phyloP scores from a whole-genome alignment of 352 stramenopile genomes.

The Peronosclerospora sorghi region DNA sequence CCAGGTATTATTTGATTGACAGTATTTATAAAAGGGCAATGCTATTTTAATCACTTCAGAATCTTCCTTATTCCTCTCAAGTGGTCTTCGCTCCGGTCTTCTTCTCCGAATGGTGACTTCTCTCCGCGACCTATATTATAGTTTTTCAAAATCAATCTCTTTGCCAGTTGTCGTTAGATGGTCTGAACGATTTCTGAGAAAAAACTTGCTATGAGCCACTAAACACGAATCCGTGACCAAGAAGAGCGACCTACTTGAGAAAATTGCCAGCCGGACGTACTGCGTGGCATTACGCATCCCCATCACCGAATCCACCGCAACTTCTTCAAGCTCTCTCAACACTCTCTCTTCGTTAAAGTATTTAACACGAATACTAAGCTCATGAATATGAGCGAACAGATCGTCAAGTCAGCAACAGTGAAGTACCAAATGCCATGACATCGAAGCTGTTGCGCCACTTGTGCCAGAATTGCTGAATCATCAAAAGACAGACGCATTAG shows the following conservation, averaged over 20 bases:
- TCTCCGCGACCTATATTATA: too few relatives aligned
- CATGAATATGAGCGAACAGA: conserved; percentile 15
- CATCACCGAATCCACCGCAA: conserved; percentile 59
- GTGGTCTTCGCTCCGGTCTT: too few relatives aligned
- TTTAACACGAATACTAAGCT: conserved; percentile 69
- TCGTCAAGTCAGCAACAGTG: background rate
- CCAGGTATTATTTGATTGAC: too few relatives aligned
- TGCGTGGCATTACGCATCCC: conserved; percentile 71
- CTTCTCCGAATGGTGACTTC: too few relatives aligned
- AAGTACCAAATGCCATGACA: conserved; percentile 48
- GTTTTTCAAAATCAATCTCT: conserved; percentile 52
- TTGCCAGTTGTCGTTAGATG: conserved; percentile 30
- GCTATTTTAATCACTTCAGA: too few relatives aligned
- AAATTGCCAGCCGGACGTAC: conserved; percentile 72
- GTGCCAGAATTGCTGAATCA: conserved; percentile 55
- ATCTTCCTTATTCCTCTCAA: too few relatives aligned
- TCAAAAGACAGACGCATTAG: background rate
- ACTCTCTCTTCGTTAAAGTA: conserved; percentile 82
- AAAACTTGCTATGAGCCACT: background rate
- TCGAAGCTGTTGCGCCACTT: conserved; percentile 84
- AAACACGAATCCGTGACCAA: background rate
- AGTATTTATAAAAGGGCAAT: too few relatives aligned
- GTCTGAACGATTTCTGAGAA: conserved; percentile 44
- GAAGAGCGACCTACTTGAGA: conserved; percentile 50
- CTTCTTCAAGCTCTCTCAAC: conserved; percentile 71